Evolutionary conservation across 768 basidiomycete genomes (phyloP).

Genomic region (Polyporus arcularius): DNA sequence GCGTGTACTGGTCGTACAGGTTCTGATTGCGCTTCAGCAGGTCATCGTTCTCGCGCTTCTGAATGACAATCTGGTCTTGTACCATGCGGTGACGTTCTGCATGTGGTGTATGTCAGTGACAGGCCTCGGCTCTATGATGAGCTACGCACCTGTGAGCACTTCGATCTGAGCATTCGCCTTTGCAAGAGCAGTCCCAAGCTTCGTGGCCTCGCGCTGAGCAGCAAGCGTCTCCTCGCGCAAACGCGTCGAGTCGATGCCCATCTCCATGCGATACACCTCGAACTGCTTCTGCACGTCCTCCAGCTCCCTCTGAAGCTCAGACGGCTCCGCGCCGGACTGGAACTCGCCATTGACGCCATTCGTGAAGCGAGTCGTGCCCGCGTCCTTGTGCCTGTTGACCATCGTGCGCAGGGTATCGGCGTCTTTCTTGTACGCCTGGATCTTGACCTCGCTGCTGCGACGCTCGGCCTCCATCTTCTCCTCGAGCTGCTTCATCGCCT

Average conservation of each 20-base stretch:
- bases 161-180: constrained; percentile 85
- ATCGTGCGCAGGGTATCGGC: constrained; percentile 81
- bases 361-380: constrained; percentile 12
- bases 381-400: constrained; percentile 49
- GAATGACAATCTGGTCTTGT: constrained; percentile 66
- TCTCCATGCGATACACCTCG: constrained; percentile 78
- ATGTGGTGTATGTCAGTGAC: not conserved
- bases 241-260: constrained; percentile 71
- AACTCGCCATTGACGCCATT: constrained; percentile 36
- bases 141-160: constrained; percentile 66
- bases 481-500: constrained; percentile 78
- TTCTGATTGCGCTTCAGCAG: constrained; percentile 69
- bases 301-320: constrained; percentile 59
- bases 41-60: constrained; percentile 65
- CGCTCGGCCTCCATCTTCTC: constrained; percentile 79
- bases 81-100: constrained; percentile 71
- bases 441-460: constrained; percentile 64
- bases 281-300: constrained; percentile 78
- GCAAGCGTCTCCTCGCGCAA: constrained; percentile 68
- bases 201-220: constrained; percentile 69
- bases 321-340: constrained; percentile 15
- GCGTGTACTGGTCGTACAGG: constrained; percentile 71
- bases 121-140: too few relatives aligned
- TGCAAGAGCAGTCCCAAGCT: constrained; percentile 67
- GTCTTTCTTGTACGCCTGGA: constrained; percentile 85